Evolutionary conservation across 2,329 filamentous ascomycete genomes (phyloP).

Genomic region (Xylariomycetidae sp.): DNA sequence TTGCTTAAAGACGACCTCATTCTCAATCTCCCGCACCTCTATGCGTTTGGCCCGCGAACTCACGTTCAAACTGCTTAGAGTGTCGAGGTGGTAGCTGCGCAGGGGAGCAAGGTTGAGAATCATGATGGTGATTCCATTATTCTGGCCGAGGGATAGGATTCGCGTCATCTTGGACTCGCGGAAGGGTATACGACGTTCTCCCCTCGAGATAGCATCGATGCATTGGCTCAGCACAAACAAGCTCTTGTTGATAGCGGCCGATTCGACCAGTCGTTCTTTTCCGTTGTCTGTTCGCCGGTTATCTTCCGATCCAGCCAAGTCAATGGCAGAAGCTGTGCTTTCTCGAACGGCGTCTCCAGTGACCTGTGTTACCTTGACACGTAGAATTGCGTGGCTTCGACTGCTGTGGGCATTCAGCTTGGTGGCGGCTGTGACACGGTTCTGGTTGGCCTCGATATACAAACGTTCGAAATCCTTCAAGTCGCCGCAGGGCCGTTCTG

Average conservation of each 20-base stretch:
- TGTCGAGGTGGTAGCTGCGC: slow-evolving; percentile 91
- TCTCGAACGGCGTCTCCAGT: slow-evolving; percentile 64
- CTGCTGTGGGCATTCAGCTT: slow-evolving; percentile 92
- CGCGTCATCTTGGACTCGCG: slow-evolving; percentile 96
- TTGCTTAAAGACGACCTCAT: slow-evolving; percentile 84
- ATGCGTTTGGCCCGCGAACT: slow-evolving; percentile 95
- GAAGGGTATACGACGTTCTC: slow-evolving; percentile 78
- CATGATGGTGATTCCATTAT: slow-evolving; percentile 94
- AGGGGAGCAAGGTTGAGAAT: slow-evolving; percentile 89
- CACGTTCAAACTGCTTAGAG: slow-evolving; percentile 88
- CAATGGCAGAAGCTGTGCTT: slow-evolving; percentile 88
- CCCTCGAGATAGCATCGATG: slow-evolving; percentile 83
- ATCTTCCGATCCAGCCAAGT: slow-evolving; percentile 92
- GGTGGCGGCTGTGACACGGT: slow-evolving; percentile 82
- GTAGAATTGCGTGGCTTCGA: slow-evolving; percentile 83
- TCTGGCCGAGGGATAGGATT: slow-evolving; percentile 87
- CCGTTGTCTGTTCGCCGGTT: slow-evolving; percentile 92
- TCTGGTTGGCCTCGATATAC: slow-evolving; percentile 89
- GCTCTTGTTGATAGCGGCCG: slow-evolving; percentile 95
- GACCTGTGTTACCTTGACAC: slow-evolving; percentile 79
- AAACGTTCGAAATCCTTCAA: slow-evolving; percentile 86
- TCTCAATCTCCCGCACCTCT: slow-evolving; percentile 91
- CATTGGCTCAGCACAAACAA: slow-evolving; percentile 92
- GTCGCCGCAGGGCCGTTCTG: slow-evolving; percentile 75
- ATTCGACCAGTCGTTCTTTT: slow-evolving; percentile 89